Evolutionary conservation across 1,284 basidiomycete genomes (phyloP).

Genomic region (Vanrija sp.): DNA sequence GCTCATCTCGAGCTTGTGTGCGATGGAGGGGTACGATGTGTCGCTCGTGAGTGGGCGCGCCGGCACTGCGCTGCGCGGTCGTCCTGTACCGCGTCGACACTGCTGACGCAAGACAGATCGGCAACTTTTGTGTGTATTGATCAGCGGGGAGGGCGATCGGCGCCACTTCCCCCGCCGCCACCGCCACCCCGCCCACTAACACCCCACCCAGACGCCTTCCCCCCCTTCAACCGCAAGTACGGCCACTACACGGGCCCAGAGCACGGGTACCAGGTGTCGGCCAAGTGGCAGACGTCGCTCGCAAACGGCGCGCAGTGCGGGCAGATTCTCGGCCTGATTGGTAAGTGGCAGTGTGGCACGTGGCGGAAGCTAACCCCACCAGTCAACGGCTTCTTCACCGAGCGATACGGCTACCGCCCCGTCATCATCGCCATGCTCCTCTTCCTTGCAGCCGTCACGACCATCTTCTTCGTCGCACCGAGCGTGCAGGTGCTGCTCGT

Average conservation of each 20-base stretch:
- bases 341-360: conserved; percentile 6
- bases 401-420: conserved; percentile 42
- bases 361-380: not conserved
- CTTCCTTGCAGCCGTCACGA: conserved; percentile 30
- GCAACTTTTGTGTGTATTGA: conserved; percentile 26
- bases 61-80: too few relatives aligned
- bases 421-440: conserved; percentile 30
- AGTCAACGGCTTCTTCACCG: conserved; percentile 43
- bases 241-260: conserved; percentile 19
- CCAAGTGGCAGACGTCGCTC: conserved; percentile 51
- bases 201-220: conserved; percentile 26
- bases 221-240: conserved; percentile 41
- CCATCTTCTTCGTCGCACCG: conserved; percentile 37
- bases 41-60: conserved; percentile 2
- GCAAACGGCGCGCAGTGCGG: conserved; percentile 43
- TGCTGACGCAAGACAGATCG: conserved; percentile 35
- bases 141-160: too few relatives aligned
- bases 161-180: not conserved
- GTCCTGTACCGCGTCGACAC: not conserved
- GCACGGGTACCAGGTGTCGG: conserved; percentile 38
- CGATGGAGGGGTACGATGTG: conserved; percentile 47
- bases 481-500: conserved; percentile 30
- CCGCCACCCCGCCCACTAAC: not conserved
- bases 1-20: conserved; percentile 47
- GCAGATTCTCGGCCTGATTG: conserved; percentile 47